These are phyloP conservation scores for Macrotyloma uniflorum DNA, from an alignment of 306 rosid species.

Conservation along the genomic window DNA sequence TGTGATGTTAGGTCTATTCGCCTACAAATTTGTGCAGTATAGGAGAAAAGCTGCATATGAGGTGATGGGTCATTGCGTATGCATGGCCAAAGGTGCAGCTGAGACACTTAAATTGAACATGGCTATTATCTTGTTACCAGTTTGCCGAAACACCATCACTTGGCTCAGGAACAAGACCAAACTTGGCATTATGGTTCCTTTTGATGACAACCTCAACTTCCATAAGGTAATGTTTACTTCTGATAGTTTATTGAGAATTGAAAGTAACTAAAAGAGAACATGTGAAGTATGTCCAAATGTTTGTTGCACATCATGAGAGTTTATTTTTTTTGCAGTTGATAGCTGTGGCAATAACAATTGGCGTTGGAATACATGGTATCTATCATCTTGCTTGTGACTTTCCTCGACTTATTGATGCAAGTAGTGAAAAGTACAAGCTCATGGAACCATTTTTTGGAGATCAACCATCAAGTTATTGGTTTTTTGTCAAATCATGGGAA, in stretches of 20 bases:
- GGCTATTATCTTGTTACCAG: slow-evolving; percentile 65
- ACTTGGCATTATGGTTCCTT: slow-evolving; percentile 55
- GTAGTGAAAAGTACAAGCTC: slow-evolving; percentile 46
- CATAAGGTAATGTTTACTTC: slow-evolving; percentile 50
- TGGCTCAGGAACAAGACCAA: slow-evolving; percentile 62
- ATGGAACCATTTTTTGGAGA: slow-evolving; percentile 56
- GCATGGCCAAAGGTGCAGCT: slow-evolving; percentile 79
- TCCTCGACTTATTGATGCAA: slow-evolving; percentile 55
- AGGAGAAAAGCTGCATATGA: slow-evolving; percentile 45
- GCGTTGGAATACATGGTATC: slow-evolving; percentile 54
- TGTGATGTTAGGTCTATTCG: slow-evolving; percentile 54
- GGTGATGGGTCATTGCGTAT: slow-evolving; percentile 68
- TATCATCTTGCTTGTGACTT: slow-evolving; percentile 62
- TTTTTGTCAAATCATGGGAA: slow-evolving; percentile 63
- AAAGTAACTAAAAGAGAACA: not conserved
- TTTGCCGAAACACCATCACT: slow-evolving; percentile 63
- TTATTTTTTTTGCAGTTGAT: slow-evolving; percentile 45
- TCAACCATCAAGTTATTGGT: slow-evolving; percentile 56
- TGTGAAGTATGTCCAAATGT: not conserved
- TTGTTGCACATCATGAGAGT: slow-evolving; percentile 7
- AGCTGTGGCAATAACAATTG: slow-evolving; percentile 55
- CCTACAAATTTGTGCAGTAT: slow-evolving; percentile 52
- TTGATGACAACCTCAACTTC: slow-evolving; percentile 66
- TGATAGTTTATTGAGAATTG: not conserved
- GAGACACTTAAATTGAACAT: slow-evolving; percentile 71